These are phyloP conservation scores for Xylaria curta DNA, from an alignment of 495 filamentous ascomycete species.

Conservation along the genomic window DNA sequence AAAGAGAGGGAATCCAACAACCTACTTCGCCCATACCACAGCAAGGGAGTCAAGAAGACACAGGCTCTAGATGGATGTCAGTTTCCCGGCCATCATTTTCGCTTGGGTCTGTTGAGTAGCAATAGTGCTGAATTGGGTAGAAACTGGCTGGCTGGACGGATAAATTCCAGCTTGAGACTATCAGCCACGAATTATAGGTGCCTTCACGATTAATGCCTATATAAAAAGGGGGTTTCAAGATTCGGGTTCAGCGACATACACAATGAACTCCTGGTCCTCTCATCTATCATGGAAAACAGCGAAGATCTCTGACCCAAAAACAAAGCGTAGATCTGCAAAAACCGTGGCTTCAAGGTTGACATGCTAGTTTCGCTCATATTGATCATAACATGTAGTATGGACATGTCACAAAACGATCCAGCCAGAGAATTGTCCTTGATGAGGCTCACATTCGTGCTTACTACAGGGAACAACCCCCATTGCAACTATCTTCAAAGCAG, in stretches of 20 bases:
- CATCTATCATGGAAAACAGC: background rate
- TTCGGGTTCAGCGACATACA: no score
- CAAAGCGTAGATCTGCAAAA: background rate
- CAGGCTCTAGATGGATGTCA: background rate
- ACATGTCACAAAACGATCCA: background rate
- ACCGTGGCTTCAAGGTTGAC: background rate
- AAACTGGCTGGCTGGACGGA: background rate
- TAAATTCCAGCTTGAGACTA: background rate
- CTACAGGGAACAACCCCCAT: no score
- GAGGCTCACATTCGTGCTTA: background rate
- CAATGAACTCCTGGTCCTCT: background rate
- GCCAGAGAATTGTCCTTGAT: background rate
- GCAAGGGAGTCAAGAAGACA: background rate
- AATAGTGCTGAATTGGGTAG: background rate
- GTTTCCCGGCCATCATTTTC: background rate
- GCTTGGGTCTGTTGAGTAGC: background rate
- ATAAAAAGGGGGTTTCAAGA: background rate
- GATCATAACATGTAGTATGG: background rate
- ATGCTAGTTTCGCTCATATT: background rate
- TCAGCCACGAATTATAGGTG: background rate
- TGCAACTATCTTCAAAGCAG: no score
- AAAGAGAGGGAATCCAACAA: no score
- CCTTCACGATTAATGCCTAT: background rate
- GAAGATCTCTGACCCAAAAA: background rate
- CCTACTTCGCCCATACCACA: background rate